phyloP scores from a whole-genome alignment of 2,329 filamentous ascomycete genomes.

The Penicillium thymicola region DNA sequence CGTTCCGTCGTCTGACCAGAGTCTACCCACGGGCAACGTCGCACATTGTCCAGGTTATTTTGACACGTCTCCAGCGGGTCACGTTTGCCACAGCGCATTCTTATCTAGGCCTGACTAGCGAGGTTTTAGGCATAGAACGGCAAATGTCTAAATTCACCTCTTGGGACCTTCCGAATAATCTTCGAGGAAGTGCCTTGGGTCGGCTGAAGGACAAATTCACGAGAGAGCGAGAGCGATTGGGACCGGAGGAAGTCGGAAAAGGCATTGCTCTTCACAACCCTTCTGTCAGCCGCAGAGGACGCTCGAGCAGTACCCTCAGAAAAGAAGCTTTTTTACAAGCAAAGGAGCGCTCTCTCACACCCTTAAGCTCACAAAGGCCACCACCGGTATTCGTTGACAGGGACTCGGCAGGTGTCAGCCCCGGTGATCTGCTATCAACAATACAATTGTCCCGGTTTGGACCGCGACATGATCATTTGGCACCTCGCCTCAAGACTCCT shows the following conservation, averaged over 20 bases:
- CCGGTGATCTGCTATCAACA: constrained; percentile 77
- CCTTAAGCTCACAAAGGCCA: constrained; percentile 14
- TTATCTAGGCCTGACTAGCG: constrained; percentile 86
- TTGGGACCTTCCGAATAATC: constrained; percentile 85
- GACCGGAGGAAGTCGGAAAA: constrained; percentile 77
- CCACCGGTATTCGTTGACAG: constrained; percentile 27
- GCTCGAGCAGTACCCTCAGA: constrained; percentile 70
- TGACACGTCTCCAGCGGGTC: constrained; percentile 90
- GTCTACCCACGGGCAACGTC: constrained; percentile 95
- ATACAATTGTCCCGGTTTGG: constrained; percentile 65
- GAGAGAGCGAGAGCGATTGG: constrained; percentile 76
- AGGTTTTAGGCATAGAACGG: constrained; percentile 88
- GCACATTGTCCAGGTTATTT: constrained; percentile 95
- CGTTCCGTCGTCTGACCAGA: constrained; percentile 85
- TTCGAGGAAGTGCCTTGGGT: constrained; percentile 77
- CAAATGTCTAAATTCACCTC: constrained; percentile 91
- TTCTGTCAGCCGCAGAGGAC: constrained; percentile 60
- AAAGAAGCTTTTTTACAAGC: constrained; percentile 77
- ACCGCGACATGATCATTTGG: constrained; percentile 48
- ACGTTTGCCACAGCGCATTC: constrained; percentile 92
- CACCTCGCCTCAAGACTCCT: constrained; percentile 35
- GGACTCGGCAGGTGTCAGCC: constrained; percentile 53
- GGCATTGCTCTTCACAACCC: constrained; percentile 94
- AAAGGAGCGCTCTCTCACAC: constrained; percentile 39
- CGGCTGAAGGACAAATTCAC: constrained; percentile 91